Percentiles rank a stretch among this genome's conserved stretches.
Conservation (phyloP, 108 stramenopile genomes). For the Conticribra weissflogii region DNA sequence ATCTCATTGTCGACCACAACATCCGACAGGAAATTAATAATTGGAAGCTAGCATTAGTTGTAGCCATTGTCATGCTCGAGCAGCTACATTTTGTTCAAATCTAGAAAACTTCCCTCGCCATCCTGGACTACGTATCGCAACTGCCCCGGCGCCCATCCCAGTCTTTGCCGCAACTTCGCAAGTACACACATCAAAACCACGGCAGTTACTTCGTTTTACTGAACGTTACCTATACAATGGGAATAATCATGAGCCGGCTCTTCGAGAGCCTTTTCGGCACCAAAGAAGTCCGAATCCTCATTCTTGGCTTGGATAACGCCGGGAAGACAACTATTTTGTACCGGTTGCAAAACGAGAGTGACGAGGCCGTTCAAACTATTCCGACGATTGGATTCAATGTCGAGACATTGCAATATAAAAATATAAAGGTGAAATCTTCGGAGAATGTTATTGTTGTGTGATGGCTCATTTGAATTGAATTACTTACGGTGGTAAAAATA, state of each 20-base stretch:
- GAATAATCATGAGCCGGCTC: constrained; percentile 90
- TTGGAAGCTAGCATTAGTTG: too few species aligned
- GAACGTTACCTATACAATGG: constrained; percentile 65
- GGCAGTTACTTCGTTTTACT: neutral
- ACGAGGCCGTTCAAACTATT: constrained; percentile 98
- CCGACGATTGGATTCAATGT: constrained; percentile 99
- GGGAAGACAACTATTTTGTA: constrained; percentile 99
- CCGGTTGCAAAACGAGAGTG: constrained; percentile 89
- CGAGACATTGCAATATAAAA: constrained; percentile 99
- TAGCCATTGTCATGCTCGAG: too few species aligned
- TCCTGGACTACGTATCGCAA: too few species aligned
- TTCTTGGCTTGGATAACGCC: constrained; percentile 98
- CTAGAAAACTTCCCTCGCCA: too few species aligned
- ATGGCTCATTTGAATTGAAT: too few species aligned
- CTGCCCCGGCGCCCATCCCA: too few species aligned
- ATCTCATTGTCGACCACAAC: too few species aligned
- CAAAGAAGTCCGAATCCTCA: constrained; percentile 98
- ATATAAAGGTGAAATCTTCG: constrained; percentile 87
- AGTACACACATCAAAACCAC: neutral
- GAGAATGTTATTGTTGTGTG: too few species aligned
- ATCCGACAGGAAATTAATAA: too few species aligned
- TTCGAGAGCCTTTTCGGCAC: constrained; percentile 96
- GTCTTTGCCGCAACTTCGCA: too few species aligned
- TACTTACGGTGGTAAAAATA: neutral
- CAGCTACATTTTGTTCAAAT: too few species aligned